Evolutionary conservation across 2,329 filamentous ascomycete species (phyloP), one percentile per base, ranked within the genome.

Genomic region (Pseudopyricularia javanii): DNA sequence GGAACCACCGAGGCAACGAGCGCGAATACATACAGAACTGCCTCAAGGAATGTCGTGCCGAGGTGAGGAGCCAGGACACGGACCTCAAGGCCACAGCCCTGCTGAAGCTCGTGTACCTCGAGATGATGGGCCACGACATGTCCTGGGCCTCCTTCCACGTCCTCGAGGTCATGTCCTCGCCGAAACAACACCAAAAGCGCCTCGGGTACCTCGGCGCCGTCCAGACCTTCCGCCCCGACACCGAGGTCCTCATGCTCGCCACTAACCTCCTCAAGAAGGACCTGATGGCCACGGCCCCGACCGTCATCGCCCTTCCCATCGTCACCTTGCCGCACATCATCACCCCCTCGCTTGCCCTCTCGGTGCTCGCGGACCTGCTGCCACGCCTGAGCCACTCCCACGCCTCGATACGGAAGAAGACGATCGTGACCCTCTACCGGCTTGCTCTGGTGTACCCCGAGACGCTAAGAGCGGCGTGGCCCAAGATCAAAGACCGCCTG

Each of bases 81-180:
- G 91, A 97, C 72, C 79, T 95, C 70, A 98, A 98, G 75, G 91
- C 93, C 20, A 97, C 90, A 33, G 93, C 93, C 47, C 78, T 98
- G 52, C 75, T 98, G 63, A 98, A 98, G 74, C 79, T 98, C 61
- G 85, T 96, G 52, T 98, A 98, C 67, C 81, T 98, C 59, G 93
- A 98, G 68, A 98, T 98, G 93, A 91, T 97, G 60, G 93, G 93
- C 14, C 88, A 97, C 66, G 93, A 97, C 70, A 98, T 98, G 93
- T 96, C 91, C 3, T 98, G 93, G 93, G 93, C 93, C 4, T 91
- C 91, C 12, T 98, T 98, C 71, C 88, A 98, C 67, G 91, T 97
- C 51, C 83, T 98, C 49, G 93, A 98, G 72, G 93, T 98, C 70
- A 98, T 98, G 93, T 95, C 91, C 35, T 95, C 89, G 37, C 77